phyloP scores from a whole-genome alignment of 257 asterid species.

The Nemophila menziesii region DNA sequence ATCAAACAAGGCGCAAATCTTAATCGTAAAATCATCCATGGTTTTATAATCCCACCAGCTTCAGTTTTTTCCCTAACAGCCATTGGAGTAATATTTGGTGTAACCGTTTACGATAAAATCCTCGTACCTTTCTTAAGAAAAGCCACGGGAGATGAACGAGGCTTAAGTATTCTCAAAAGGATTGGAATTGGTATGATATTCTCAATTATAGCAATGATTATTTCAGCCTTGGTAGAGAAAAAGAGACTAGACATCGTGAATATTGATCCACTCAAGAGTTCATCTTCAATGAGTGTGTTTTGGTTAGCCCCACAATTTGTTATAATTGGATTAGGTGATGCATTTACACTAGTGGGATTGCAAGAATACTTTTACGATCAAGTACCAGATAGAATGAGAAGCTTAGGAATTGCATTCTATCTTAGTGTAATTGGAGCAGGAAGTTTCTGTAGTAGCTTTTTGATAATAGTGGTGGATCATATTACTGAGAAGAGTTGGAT shows the following conservation, averaged over 20 bases:
- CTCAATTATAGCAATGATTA: slow-evolving; percentile 1
- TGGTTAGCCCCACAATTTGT: slow-evolving; percentile 19
- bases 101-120: slow-evolving; percentile 7
- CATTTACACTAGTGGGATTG: slow-evolving; percentile 15
- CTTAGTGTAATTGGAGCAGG: slow-evolving; percentile 13
- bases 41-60: slow-evolving; percentile 15
- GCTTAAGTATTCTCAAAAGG: slow-evolving; percentile 14
- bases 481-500: slow-evolving; percentile 18
- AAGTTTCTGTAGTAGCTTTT: slow-evolving; percentile 12
- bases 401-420: slow-evolving; percentile 16
- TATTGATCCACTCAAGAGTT: background rate
- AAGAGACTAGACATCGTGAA: slow-evolving; percentile 10
- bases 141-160: slow-evolving; percentile 13
- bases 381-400: slow-evolving; percentile 23
- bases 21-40: slow-evolving; percentile 23
- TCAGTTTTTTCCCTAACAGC: background rate
- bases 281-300: slow-evolving; percentile 15
- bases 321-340: slow-evolving; percentile 13
- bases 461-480: slow-evolving; percentile 5
- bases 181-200: slow-evolving; percentile 17
- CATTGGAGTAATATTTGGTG: background rate
- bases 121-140: slow-evolving; percentile 9
- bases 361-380: slow-evolving; percentile 22
- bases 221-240: slow-evolving; percentile 16
- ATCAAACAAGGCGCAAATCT: slow-evolving; percentile 46